phyloP scores from a whole-genome alignment of 2,329 filamentous ascomycete species.

The Boeremia lycopersici region DNA sequence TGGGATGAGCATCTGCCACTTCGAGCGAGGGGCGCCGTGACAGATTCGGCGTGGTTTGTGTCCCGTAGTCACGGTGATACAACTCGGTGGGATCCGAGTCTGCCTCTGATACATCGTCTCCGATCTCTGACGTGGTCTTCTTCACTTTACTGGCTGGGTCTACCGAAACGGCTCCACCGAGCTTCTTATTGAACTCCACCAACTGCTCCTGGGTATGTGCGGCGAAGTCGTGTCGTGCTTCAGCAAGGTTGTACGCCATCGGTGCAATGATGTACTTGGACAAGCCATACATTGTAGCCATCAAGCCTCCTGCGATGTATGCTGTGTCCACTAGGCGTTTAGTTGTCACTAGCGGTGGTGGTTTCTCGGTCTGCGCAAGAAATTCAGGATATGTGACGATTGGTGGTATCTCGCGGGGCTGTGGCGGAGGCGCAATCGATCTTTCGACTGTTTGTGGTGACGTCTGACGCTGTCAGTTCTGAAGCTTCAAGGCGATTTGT shows the following conservation, averaged over 20 bases:
- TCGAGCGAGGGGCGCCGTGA: slow-evolving; percentile 48
- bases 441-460: slow-evolving; percentile 21
- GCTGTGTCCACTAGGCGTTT: slow-evolving; percentile 61
- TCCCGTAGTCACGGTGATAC: slow-evolving; percentile 80
- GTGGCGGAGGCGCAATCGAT: slow-evolving; percentile 22
- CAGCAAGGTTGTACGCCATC: slow-evolving; percentile 61
- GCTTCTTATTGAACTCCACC: slow-evolving; percentile 61
- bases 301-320: slow-evolving; percentile 62
- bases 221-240: slow-evolving; percentile 63
- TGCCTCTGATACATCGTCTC: slow-evolving; percentile 52
- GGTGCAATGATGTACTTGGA: slow-evolving; percentile 71
- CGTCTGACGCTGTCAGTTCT: slow-evolving; percentile 24
- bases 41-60: slow-evolving; percentile 69
- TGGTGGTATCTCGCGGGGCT: slow-evolving; percentile 57
- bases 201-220: slow-evolving; percentile 59
- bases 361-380: slow-evolving; percentile 62
- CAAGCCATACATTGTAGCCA: slow-evolving; percentile 69
- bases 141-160: slow-evolving; percentile 55
- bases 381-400: slow-evolving; percentile 73
- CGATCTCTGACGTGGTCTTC: slow-evolving; percentile 31
- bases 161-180: slow-evolving; percentile 66
- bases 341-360: slow-evolving; percentile 64
- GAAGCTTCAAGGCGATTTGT: neutral
- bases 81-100: slow-evolving; percentile 74
- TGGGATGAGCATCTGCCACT: slow-evolving; percentile 30